Percentiles rank a stretch among this genome's conserved stretches.
Conservation (phyloP, 495 filamentous ascomycete species). For the Tuber magnatum region DNA sequence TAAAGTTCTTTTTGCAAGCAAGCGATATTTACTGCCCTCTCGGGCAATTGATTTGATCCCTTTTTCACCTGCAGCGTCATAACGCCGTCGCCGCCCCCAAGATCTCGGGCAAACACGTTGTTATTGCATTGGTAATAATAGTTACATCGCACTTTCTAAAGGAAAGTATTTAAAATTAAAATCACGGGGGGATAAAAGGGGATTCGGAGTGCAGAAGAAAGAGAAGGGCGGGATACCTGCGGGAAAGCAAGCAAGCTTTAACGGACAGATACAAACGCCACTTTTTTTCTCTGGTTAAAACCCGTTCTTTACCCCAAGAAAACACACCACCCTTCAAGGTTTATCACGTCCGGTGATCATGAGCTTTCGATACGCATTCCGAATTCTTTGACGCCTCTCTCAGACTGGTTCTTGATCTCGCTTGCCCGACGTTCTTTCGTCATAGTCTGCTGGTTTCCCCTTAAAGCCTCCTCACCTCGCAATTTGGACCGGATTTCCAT, state of each 20-base stretch:
- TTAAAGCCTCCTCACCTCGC: constrained; percentile 4
- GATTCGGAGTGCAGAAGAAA: constrained; percentile 2
- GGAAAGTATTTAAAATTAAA: not conserved
- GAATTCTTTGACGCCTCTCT: constrained; percentile 25
- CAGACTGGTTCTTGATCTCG: constrained; percentile 25
- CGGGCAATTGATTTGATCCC: constrained; percentile 1
- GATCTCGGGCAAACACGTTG: constrained; percentile 4
- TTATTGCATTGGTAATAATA: constrained; percentile 5
- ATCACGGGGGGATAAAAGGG: not conserved
- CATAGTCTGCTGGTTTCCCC: constrained; percentile 14
- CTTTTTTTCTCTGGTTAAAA: constrained; percentile 7
- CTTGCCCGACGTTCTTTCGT: constrained; percentile 28
- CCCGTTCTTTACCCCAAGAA: not conserved
- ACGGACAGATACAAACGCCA: constrained; percentile 31
- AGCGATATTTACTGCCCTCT: not conserved
- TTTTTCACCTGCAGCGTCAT: constrained; percentile 4
- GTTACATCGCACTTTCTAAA: not conserved
- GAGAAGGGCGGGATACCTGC: not conserved
- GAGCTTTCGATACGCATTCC: constrained; percentile 29
- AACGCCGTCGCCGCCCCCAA: not conserved
- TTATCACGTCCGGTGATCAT: constrained; percentile 28
- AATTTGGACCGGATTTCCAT: not conserved
- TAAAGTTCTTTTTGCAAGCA: not conserved
- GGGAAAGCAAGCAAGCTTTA: constrained; percentile 19
- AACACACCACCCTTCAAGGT: not conserved